Percentiles rank a stretch among this genome's conserved stretches.
Conservation (phyloP, 352 stramenopile genomes). For the Phytophthora citricola region DNA sequence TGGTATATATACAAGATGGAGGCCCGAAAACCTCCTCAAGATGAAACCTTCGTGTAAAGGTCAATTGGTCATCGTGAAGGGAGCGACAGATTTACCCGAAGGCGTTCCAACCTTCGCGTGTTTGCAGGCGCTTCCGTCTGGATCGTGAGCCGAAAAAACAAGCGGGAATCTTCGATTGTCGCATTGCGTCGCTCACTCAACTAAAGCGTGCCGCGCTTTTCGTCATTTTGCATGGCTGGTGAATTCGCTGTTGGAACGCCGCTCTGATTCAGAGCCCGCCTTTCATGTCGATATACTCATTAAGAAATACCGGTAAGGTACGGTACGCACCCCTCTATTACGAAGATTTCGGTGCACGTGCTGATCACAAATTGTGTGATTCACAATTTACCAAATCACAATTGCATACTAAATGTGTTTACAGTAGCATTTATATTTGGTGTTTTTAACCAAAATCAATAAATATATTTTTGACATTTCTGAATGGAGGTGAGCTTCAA, state of each 20-base stretch:
- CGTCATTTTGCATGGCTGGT: conserved; percentile 6
- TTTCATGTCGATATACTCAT: background rate
- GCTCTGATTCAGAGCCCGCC: background rate
- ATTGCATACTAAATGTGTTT: background rate
- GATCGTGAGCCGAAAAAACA: conserved; percentile 21
- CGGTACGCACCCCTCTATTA: background rate
- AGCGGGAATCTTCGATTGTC: conserved; percentile 21
- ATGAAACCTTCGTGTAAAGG: background rate
- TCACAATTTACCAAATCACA: conserved; percentile 30
- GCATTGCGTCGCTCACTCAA: conserved; percentile 26
- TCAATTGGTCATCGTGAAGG: conserved; percentile 4
- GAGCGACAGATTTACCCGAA: background rate
- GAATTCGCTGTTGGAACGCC: conserved; percentile 21
- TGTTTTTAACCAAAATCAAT: too few relatives aligned
- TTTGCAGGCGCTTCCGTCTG: conserved; percentile 25
- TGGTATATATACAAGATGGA: conserved; percentile 10
- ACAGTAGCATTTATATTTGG: too few relatives aligned
- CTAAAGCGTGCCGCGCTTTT: conserved; percentile 20
- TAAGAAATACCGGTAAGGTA: too few relatives aligned
- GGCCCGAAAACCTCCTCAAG: background rate
- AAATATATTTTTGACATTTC: background rate
- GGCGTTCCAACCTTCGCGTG: conserved; percentile 17
- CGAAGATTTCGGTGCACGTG: conserved; percentile 2
- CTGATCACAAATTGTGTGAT: background rate
- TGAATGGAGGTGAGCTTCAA: conserved; percentile 63